Conservation (phyloP, 768 basidiomycete genomes). For the Boletus bicolor region DNA sequence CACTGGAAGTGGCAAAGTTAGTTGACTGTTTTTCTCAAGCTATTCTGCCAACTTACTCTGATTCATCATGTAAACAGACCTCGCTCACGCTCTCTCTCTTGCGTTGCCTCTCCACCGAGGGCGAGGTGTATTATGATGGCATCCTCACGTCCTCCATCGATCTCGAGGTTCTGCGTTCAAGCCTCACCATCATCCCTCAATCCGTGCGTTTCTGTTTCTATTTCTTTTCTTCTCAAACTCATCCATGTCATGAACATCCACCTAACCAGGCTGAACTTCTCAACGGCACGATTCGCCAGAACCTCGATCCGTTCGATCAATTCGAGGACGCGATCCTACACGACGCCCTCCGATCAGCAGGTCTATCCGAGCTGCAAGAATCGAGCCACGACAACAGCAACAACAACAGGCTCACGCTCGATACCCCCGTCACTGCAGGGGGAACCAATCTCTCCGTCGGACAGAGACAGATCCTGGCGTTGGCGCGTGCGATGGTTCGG, state of each 20-base stretch:
- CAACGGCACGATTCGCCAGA: constrained; percentile 43
- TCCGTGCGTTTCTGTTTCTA: not conserved
- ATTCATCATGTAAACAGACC: constrained; percentile 27
- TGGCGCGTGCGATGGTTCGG: constrained; percentile 41
- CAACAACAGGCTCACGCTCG: constrained; percentile 36
- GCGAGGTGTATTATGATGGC: constrained; percentile 55
- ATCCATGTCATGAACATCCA: not conserved
- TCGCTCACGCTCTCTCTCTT: constrained; percentile 53
- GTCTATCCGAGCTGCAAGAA: constrained; percentile 30
- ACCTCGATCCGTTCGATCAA: constrained; percentile 50
- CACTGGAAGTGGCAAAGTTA: constrained; percentile 9
- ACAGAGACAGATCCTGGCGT: constrained; percentile 47
- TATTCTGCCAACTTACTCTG: not conserved
- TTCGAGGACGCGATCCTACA: constrained; percentile 43
- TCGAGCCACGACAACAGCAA: constrained; percentile 20
- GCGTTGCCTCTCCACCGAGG: constrained; percentile 47
- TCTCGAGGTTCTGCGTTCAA: constrained; percentile 52
- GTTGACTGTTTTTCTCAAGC: not conserved
- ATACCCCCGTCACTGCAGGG: constrained; percentile 40
- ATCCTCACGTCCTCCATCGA: constrained; percentile 46
- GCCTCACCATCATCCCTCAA: constrained; percentile 60
- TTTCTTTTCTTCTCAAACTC: not conserved
- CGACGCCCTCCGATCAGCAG: constrained; percentile 39
- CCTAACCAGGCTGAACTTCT: constrained; percentile 35
- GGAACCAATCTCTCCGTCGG: constrained; percentile 39